Evolutionary conservation across 371 early-diverging fungal species (phyloP).

Genomic region (Rhizopus sp.): DNA sequence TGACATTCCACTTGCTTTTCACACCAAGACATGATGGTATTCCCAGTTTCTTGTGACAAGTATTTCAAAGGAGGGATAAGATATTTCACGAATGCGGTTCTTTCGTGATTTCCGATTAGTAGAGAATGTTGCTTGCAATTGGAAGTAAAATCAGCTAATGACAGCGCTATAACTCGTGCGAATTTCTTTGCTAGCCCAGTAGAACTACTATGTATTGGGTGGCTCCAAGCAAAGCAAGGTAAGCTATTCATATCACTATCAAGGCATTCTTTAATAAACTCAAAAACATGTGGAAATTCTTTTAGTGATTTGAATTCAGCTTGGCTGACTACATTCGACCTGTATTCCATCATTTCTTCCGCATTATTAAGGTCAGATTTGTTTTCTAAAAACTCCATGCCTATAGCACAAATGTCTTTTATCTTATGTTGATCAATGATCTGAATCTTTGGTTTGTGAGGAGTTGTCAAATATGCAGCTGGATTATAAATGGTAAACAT

Average conservation of each 20-base stretch:
- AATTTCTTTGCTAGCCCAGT: no score
- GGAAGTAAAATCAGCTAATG: slow-evolving; percentile 15
- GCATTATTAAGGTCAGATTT: slow-evolving; percentile 3
- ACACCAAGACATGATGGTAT: slow-evolving; percentile 8
- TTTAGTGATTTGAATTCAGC: slow-evolving; percentile 8
- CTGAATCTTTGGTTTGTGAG: slow-evolving; percentile 17
- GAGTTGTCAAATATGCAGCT: slow-evolving; percentile 11
- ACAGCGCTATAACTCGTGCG: no score
- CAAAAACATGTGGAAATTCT: slow-evolving; percentile 7
- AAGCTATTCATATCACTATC: no score
- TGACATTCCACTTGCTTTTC: slow-evolving; percentile 9
- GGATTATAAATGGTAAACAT: slow-evolving; percentile 8
- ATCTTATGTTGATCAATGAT: slow-evolving; percentile 11
- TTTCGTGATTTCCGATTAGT: slow-evolving; percentile 12
- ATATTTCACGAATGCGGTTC: slow-evolving; percentile 18
- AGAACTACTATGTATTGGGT: no score
- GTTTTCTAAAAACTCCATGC: slow-evolving; percentile 9
- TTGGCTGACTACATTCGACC: neutral
- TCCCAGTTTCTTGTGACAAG: slow-evolving; percentile 8
- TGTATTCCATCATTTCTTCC: slow-evolving; percentile 12
- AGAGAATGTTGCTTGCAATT: slow-evolving; percentile 14
- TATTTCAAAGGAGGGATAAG: slow-evolving; percentile 18
- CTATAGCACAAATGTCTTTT: slow-evolving; percentile 15
- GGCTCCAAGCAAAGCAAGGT: no score
- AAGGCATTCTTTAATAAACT: slow-evolving; percentile 2